phyloP scores from a whole-genome alignment of 495 filamentous ascomycete genomes.

The Bathelium albidoporum region DNA sequence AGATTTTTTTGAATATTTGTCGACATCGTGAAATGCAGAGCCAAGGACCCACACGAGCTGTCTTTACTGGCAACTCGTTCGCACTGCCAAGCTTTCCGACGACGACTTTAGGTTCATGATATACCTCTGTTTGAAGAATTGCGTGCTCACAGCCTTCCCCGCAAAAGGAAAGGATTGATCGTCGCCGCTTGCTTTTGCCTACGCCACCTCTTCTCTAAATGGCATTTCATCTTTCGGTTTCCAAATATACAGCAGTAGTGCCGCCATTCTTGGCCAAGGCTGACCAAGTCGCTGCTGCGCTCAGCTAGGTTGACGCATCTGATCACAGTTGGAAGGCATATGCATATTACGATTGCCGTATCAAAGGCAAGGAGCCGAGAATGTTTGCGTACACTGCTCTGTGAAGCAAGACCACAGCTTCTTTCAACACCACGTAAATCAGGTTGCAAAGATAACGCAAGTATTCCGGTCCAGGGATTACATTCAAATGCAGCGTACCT shows the following conservation, averaged over 20 bases:
- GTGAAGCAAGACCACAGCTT: too few species aligned
- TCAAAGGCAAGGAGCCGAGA: not conserved
- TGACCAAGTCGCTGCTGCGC: not conserved
- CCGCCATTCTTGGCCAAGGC: not conserved
- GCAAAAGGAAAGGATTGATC: not conserved
- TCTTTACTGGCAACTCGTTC: not conserved
- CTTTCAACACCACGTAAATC: too few species aligned
- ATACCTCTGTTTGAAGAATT: not conserved
- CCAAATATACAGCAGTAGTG: not conserved
- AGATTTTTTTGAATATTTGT: slow-evolving; percentile 45
- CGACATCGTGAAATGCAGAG: slow-evolving; percentile 19
- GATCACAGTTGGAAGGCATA: not conserved
- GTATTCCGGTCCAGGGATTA: too few species aligned
- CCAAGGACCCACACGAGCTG: not conserved
- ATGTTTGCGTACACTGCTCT: too few species aligned
- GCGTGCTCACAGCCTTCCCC: not conserved
- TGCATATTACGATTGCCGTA: not conserved
- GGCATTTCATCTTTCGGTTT: not conserved
- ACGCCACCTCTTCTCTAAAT: not conserved
- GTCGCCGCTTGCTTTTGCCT: not conserved
- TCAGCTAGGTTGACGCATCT: not conserved
- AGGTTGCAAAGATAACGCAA: too few species aligned
- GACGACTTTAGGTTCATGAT: not conserved
- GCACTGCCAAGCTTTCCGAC: not conserved
- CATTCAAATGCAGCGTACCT: too few species aligned